Conservation (phyloP, 2,329 filamentous ascomycete species). For the Dactylellina haptotyla region DNA sequence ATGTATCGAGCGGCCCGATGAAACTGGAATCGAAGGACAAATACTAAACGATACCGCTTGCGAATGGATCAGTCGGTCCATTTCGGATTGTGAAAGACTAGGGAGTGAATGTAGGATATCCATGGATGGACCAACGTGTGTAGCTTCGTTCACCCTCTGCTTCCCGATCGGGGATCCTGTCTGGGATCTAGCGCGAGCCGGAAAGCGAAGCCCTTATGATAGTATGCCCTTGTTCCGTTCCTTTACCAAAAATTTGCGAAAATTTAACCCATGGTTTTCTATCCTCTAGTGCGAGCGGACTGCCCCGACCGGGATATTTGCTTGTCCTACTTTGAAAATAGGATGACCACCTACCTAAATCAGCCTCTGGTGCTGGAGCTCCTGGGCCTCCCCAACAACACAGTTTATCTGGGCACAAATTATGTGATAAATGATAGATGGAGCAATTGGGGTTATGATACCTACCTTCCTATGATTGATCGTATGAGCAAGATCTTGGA, state of each 20-base stretch:
- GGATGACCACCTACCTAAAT: constrained; percentile 40
- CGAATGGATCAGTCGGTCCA: constrained; percentile 11
- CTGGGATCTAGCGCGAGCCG: constrained; percentile 31
- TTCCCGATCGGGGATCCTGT: constrained; percentile 26
- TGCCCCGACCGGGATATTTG: constrained; percentile 31
- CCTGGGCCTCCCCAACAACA: constrained; percentile 29
- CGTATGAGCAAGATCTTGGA: constrained; percentile 22
- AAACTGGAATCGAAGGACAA: constrained; percentile 32
- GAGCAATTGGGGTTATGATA: constrained; percentile 28
- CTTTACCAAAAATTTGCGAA: background rate
- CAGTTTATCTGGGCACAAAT: constrained; percentile 25
- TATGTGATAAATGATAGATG: constrained; percentile 24
- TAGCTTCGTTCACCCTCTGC: constrained; percentile 3
- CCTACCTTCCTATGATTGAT: constrained; percentile 9
- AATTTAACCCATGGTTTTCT: background rate
- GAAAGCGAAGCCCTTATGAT: constrained; percentile 37
- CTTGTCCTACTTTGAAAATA: constrained; percentile 19
- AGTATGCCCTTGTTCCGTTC: constrained; percentile 4
- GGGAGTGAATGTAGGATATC: constrained; percentile 35
- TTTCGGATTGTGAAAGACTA: constrained; percentile 24
- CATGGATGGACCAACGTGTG: constrained; percentile 29
- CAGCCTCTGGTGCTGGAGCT: constrained; percentile 14
- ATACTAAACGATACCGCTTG: constrained; percentile 35
- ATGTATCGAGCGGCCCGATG: constrained; percentile 32
- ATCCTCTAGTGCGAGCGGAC: constrained; percentile 24